Evolutionary conservation across 73 alveolate species (phyloP).

Genomic region (Breviolum minutum): DNA sequence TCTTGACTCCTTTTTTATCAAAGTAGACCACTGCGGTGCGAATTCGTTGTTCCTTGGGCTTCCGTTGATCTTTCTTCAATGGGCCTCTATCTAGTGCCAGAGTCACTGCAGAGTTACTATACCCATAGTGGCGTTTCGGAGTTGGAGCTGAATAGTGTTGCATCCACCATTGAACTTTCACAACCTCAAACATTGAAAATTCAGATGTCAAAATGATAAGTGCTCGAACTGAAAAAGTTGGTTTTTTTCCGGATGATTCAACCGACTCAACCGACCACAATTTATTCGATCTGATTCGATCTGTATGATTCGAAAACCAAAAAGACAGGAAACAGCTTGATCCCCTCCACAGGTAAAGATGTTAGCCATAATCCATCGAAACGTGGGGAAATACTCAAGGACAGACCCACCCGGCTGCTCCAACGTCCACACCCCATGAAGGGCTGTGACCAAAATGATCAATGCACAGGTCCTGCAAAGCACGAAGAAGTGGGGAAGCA

Average conservation of each 20-base stretch:
- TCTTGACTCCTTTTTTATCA: not conserved
- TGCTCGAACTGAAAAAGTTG: not conserved
- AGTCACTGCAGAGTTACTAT: not conserved
- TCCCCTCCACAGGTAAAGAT: not conserved
- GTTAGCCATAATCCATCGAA: not conserved
- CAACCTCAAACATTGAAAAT: not conserved
- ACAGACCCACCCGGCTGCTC: constrained; percentile 19
- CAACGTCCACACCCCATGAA: not conserved
- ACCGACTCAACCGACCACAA: not conserved
- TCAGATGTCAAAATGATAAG: not conserved
- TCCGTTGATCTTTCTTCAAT: not conserved
- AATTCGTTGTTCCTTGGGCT: not conserved
- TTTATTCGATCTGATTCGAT: not conserved
- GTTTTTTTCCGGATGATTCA: not conserved
- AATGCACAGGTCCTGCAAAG: not conserved
- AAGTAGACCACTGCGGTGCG: not conserved
- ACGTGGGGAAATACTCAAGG: not conserved
- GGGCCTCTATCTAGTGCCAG: not conserved
- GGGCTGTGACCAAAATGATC: not conserved
- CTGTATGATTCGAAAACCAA: not conserved
- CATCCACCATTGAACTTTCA: not conserved
- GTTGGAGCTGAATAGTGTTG: not conserved
- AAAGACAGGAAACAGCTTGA: not conserved
- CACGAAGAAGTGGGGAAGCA: too few relatives aligned
- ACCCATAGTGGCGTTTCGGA: not conserved